Evolutionary conservation across 2,329 filamentous ascomycete genomes (phyloP).

Genomic region (Penicillium oxalicum): DNA sequence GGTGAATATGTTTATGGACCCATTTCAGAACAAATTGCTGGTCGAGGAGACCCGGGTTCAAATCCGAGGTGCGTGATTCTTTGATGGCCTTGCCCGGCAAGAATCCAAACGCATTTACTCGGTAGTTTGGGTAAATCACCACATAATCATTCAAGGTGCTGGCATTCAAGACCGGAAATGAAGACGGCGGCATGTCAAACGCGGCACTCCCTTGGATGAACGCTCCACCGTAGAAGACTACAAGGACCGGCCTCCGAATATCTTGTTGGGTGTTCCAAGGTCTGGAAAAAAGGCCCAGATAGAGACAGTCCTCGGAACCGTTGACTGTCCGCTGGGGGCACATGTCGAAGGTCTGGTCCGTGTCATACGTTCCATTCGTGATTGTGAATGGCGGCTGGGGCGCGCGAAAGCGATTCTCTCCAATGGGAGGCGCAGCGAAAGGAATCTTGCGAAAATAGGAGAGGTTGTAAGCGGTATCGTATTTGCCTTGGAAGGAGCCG

Average conservation of each 20-base stretch:
- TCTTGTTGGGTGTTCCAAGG: conserved; percentile 43
- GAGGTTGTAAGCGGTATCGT: conserved; percentile 50
- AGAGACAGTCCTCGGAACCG: conserved; percentile 56
- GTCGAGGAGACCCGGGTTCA: conserved; percentile 50
- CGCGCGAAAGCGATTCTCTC: conserved; percentile 54
- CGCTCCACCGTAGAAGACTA: conserved; percentile 57
- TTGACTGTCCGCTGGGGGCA: conserved; percentile 55
- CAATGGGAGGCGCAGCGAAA: conserved; percentile 54
- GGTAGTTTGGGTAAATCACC: conserved; percentile 51
- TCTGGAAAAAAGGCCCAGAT: conserved; percentile 54
- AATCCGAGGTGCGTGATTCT: conserved; percentile 40
- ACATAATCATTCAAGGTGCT: conserved; percentile 48
- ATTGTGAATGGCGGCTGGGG: conserved; percentile 52
- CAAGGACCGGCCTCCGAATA: conserved; percentile 51
- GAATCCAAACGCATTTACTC: conserved; percentile 54
- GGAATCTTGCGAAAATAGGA: conserved; percentile 57
- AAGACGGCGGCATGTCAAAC: conserved; percentile 51
- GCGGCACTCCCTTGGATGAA: conserved; percentile 55
- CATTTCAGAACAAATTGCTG: conserved; percentile 50
- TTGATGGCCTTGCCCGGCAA: conserved; percentile 47
- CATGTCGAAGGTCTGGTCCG: conserved; percentile 51
- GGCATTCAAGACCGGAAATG: conserved; percentile 55
- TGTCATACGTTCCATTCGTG: conserved; percentile 49
- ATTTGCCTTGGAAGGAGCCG: conserved; percentile 50
- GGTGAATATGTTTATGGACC: conserved; percentile 48